A percentile compares a stretch with the other conserved stretches of the same genome.
These are phyloP conservation scores for Arachis monticola DNA, from an alignment of 331 rosid species.

Conservation along the genomic window DNA sequence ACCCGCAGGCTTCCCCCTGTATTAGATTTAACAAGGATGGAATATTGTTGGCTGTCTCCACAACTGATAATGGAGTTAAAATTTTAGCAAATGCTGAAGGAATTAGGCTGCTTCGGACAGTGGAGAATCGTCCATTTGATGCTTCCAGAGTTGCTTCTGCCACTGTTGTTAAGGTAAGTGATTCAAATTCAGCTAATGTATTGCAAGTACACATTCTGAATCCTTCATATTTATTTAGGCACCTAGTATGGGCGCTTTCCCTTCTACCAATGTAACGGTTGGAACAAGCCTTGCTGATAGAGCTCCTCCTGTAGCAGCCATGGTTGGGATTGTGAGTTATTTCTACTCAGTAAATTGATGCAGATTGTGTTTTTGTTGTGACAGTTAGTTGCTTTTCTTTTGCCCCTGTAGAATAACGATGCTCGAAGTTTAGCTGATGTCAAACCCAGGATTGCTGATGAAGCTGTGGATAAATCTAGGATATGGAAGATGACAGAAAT, in stretches of 20 bases:
- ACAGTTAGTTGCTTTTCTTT: constrained; percentile 26
- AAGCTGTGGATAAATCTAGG: constrained; percentile 77
- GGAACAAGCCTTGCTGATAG: constrained; percentile 86
- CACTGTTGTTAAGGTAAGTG: constrained; percentile 75
- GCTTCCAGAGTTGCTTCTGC: constrained; percentile 83
- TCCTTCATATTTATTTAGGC: constrained; percentile 55
- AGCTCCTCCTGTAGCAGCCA: constrained; percentile 67
- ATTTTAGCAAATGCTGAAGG: constrained; percentile 88
- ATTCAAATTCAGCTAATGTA: constrained; percentile 27
- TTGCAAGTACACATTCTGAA: constrained; percentile 35
- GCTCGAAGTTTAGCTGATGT: constrained; percentile 75
- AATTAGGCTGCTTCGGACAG: constrained; percentile 73
- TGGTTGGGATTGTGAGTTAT: constrained; percentile 82
- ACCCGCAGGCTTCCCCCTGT: constrained; percentile 82
- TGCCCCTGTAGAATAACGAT: constrained; percentile 71
- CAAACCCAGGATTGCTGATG: constrained; percentile 88
- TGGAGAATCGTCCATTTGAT: constrained; percentile 80
- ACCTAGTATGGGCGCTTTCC: constrained; percentile 65
- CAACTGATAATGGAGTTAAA: constrained; percentile 79
- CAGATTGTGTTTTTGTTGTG: constrained; percentile 17
- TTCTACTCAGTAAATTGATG: constrained; percentile 18
- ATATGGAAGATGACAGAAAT: constrained; percentile 87
- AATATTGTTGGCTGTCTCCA: constrained; percentile 78
- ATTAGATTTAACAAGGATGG: constrained; percentile 94
- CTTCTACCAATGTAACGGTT: constrained; percentile 62